Percentiles rank a stretch among this genome's conserved stretches.
Evolutionary conservation across 2,329 filamentous ascomycete genomes (phyloP).

Genomic region (Diplodia corticola): DNA sequence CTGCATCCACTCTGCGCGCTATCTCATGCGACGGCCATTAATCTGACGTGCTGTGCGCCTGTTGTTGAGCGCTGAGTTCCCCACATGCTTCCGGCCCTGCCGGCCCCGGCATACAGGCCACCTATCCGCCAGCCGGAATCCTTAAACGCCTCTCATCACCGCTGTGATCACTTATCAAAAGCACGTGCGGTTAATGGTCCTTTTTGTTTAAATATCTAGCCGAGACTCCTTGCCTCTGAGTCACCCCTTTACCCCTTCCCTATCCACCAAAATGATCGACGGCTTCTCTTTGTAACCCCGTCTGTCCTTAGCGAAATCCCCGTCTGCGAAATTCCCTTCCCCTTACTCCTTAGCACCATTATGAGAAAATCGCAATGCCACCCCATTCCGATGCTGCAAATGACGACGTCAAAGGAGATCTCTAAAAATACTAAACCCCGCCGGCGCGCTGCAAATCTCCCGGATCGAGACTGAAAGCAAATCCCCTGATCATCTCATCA

Average conservation of each 20-base stretch:
- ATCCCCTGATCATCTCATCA: neutral
- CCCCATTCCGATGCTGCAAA: neutral
- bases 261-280: neutral
- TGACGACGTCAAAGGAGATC: conserved; percentile 1
- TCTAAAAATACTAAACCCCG: conserved; percentile 1
- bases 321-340: neutral
- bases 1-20: neutral
- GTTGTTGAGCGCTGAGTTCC: neutral
- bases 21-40: neutral
- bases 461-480: neutral
- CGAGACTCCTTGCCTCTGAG: conserved; percentile 3
- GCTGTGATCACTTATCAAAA: neutral
- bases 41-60: neutral
- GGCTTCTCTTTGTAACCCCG: neutral
- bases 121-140: neutral
- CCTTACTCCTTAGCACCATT: neutral
- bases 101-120: neutral
- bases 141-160: neutral
- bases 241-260: neutral
- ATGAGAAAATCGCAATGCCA: conserved; percentile 2
- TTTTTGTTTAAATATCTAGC: neutral
- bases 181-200: neutral
- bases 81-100: neutral
- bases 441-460: neutral
- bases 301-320: neutral